phyloP scores from a whole-genome alignment of 371 early-diverging fungal genomes.

The Conidiobolus incongruus region DNA sequence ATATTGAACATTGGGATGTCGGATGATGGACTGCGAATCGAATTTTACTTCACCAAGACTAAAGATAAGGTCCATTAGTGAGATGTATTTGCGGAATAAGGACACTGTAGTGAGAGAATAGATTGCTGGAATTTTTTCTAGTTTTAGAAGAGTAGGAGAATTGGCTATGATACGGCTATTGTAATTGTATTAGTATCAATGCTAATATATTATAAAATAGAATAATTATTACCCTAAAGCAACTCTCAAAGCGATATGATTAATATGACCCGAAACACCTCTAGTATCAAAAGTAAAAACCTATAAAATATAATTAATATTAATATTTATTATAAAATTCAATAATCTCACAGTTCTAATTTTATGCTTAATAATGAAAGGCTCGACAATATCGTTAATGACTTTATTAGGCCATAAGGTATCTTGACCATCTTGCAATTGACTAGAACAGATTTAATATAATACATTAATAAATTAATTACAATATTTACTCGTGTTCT shows the following conservation, averaged over 20 bases:
- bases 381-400: constrained; percentile 27
- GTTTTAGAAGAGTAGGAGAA: neutral
- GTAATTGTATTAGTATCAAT: neutral
- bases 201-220: neutral
- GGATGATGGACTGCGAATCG: neutral
- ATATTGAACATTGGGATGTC: constrained; percentile 4
- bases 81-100: constrained; percentile 54
- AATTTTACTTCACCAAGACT: neutral
- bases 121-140: constrained; percentile 9
- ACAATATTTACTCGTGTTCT: constrained; percentile 30
- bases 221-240: constrained; percentile 43
- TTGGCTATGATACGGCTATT: constrained; percentile 1
- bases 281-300: constrained; percentile 83
- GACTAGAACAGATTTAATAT: constrained; percentile 11
- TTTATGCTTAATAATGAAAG: constrained; percentile 25
- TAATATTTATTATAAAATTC: neutral
- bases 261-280: constrained; percentile 86
- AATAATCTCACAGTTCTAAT: constrained; percentile 29
- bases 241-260: constrained; percentile 66
- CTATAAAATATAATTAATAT: constrained; percentile 10
- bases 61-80: constrained; percentile 23
- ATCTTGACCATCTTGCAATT: constrained; percentile 53
- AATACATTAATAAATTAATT: neutral
- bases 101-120: constrained; percentile 37
- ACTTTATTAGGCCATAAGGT: constrained; percentile 38